These are phyloP conservation scores for Chiua virens DNA, from an alignment of 768 basidiomycete genomes.

Conservation along the genomic window DNA sequence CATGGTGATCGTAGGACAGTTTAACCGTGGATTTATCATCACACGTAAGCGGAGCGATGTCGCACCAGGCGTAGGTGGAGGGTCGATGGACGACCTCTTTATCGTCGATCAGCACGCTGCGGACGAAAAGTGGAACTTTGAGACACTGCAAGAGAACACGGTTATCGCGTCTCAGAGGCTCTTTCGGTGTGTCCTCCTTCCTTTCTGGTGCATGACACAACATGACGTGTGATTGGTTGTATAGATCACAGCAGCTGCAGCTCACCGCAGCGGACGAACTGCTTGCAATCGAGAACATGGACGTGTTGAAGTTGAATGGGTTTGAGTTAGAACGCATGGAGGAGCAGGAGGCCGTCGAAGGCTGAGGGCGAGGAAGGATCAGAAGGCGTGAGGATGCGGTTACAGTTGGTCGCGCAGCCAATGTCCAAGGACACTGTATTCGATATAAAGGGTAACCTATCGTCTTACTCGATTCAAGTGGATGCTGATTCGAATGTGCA, in stretches of 20 bases:
- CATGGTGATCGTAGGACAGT: constrained; percentile 92
- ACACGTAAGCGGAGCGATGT: constrained; percentile 53
- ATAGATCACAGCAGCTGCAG: constrained; percentile 74
- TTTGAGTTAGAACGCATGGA: constrained; percentile 75
- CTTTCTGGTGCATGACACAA: background rate
- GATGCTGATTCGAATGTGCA: constrained; percentile 29
- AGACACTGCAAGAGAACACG: constrained; percentile 88
- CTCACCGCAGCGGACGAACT: constrained; percentile 90
- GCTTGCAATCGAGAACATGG: constrained; percentile 80
- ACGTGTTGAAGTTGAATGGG: constrained; percentile 83
- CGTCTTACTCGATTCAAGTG: background rate
- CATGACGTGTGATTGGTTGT: background rate
- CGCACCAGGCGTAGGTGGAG: background rate
- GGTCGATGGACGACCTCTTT: constrained; percentile 80
- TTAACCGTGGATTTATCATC: constrained; percentile 94
- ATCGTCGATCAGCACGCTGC: constrained; percentile 97
- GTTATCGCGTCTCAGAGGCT: constrained; percentile 84
- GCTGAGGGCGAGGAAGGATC: background rate
- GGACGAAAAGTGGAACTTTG: constrained; percentile 99
- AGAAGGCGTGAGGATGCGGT: constrained; percentile 27
- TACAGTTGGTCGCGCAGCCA: constrained; percentile 80
- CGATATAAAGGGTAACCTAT: constrained; percentile 70
- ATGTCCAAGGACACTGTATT: constrained; percentile 91
- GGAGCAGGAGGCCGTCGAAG: constrained; percentile 18
- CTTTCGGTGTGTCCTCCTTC: constrained; percentile 58